Percentiles rank a stretch among this genome's conserved stretches.
These are phyloP conservation scores for Pythium insidiosum DNA, from an alignment of 352 stramenopile genomes.

Conservation along the genomic window DNA sequence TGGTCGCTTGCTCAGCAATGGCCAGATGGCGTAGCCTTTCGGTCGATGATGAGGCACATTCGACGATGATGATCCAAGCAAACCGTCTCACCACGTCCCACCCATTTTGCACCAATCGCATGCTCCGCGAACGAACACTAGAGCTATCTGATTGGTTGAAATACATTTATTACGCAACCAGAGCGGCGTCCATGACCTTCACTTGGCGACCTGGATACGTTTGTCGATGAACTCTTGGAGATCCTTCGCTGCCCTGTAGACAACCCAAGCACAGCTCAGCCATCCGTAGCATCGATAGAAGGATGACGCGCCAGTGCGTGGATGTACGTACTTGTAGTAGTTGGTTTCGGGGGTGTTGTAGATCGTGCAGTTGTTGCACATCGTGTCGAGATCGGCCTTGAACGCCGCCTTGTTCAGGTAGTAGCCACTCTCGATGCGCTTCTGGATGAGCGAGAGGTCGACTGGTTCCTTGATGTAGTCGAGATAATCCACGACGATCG, in stretches of 20 bases:
- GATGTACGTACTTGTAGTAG: slow-evolving; percentile 94
- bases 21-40: no score
- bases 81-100: no score
- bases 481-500: slow-evolving; percentile 95
- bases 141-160: slow-evolving; percentile 5
- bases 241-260: slow-evolving; percentile 61
- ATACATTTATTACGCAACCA: not conserved
- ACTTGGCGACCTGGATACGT: slow-evolving; percentile 44
- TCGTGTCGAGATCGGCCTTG: slow-evolving; percentile 92
- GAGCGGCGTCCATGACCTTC: no score
- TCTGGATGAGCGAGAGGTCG: slow-evolving; percentile 77
- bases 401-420: slow-evolving; percentile 92
- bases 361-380: slow-evolving; percentile 96
- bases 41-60: no score
- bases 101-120: no score
- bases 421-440: slow-evolving; percentile 67
- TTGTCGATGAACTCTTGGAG: slow-evolving; percentile 67
- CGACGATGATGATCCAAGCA: slow-evolving; percentile 8
- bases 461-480: slow-evolving; percentile 95
- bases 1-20: no score
- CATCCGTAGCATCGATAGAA: no score
- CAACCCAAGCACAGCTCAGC: not conserved
- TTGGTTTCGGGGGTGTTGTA: slow-evolving; percentile 97
- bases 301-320: no score
- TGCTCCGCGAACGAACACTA: no score